Evolutionary conservation across 2,329 filamentous ascomycete genomes (phyloP).

Genomic region (Ceratocystis huliohia): DNA sequence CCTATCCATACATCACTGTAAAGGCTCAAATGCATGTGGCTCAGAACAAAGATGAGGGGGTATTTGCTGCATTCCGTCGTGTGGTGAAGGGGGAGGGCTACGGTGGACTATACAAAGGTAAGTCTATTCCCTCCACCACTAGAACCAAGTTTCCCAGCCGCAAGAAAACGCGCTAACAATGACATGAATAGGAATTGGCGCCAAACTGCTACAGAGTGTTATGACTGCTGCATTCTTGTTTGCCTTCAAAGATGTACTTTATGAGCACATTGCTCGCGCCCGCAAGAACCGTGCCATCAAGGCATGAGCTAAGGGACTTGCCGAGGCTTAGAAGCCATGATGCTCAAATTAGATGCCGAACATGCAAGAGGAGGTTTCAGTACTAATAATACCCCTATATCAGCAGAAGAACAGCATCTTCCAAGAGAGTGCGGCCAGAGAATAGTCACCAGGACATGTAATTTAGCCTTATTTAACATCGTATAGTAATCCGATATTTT

Average conservation of each 20-base stretch:
- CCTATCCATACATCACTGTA: slow-evolving; percentile 97
- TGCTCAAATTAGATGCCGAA: neutral
- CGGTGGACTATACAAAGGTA: slow-evolving; percentile 81
- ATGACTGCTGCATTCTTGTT: slow-evolving; percentile 93
- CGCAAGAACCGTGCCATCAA: slow-evolving; percentile 37
- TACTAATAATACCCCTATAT: neutral
- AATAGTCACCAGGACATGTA: neutral
- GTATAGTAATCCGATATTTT: neutral
- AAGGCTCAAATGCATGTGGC: slow-evolving; percentile 97
- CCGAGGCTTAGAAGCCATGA: neutral
- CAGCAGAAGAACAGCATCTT: neutral
- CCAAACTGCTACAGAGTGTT: slow-evolving; percentile 94
- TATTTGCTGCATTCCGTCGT: slow-evolving; percentile 62
- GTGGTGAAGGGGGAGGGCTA: slow-evolving; percentile 88
- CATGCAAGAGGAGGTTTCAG: neutral
- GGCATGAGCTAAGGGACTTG: slow-evolving; percentile 18
- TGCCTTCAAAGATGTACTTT: slow-evolving; percentile 94
- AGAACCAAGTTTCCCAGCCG: neutral
- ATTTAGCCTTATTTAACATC: neutral
- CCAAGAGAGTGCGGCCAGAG: neutral
- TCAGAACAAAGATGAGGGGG: slow-evolving; percentile 61
- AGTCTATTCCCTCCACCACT: slow-evolving; percentile 25
- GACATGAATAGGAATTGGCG: slow-evolving; percentile 59
- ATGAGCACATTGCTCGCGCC: slow-evolving; percentile 63
- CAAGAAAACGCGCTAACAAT: slow-evolving; percentile 21